phyloP scores from a whole-genome alignment of 108 stramenopile species.

The Pinguiococcus pyrenoidosus region DNA sequence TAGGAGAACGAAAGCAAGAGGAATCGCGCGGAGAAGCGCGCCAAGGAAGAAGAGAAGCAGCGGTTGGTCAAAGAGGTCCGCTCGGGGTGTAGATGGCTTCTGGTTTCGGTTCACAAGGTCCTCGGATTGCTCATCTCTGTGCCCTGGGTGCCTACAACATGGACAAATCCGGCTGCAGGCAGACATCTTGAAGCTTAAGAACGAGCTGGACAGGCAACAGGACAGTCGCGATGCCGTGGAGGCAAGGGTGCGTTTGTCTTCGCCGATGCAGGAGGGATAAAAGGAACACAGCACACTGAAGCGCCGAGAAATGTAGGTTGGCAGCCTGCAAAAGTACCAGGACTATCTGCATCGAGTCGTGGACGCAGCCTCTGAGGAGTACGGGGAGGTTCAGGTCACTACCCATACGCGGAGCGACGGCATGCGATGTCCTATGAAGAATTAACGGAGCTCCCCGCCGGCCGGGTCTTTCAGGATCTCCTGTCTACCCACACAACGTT shows the following conservation, averaged over 20 bases:
- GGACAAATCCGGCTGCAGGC: slow-evolving; percentile 9
- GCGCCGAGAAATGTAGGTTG: background rate
- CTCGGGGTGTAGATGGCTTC: too few relatives aligned
- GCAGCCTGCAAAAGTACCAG: slow-evolving; percentile 16
- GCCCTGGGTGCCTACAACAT: too few relatives aligned
- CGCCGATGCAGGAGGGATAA: too few relatives aligned
- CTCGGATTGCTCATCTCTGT: too few relatives aligned
- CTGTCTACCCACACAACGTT: slow-evolving; percentile 37
- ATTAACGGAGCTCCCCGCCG: too few relatives aligned
- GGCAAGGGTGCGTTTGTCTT: slow-evolving; percentile 7
- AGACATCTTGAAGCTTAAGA: slow-evolving; percentile 23
- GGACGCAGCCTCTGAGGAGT: slow-evolving; percentile 33
- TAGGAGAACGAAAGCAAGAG: slow-evolving; percentile 47
- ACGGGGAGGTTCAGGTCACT: slow-evolving; percentile 39
- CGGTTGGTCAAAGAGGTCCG: background rate
- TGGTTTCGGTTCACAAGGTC: too few relatives aligned
- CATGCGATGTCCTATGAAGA: too few relatives aligned
- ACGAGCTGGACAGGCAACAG: slow-evolving; percentile 13
- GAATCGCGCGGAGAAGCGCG: slow-evolving; percentile 38
- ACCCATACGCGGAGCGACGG: too few relatives aligned
- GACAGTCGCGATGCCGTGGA: slow-evolving; percentile 8
- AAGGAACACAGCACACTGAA: slow-evolving; percentile 7
- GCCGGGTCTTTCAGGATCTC: too few relatives aligned
- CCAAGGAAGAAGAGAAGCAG: slow-evolving; percentile 39
- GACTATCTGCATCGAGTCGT: slow-evolving; percentile 24